A percentile compares a stretch with the other conserved stretches of the same genome.
phyloP scores from a whole-genome alignment of 2,329 filamentous ascomycete genomes.

The Colletotrichum ledebouriae region DNA sequence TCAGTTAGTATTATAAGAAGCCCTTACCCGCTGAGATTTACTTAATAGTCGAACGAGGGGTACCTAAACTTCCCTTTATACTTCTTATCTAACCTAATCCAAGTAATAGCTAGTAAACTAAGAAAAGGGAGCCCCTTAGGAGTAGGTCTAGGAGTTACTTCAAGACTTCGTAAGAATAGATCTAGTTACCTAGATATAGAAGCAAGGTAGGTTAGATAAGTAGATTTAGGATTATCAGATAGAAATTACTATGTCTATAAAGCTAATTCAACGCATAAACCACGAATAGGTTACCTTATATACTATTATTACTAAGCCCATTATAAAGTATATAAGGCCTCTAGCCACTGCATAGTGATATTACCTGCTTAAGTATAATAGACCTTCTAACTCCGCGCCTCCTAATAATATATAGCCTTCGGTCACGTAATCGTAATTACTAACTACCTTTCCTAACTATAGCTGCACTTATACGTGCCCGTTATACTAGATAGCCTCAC shows the following conservation, averaged over 20 bases:
- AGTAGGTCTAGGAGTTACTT: background rate
- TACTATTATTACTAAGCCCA: background rate
- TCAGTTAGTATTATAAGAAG: background rate
- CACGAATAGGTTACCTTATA: background rate
- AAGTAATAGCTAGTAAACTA: background rate
- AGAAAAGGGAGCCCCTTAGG: background rate
- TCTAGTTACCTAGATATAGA: background rate
- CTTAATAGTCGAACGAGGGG: background rate
- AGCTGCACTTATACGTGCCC: too few relatives aligned
- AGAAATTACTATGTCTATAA: background rate
- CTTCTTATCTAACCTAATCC: background rate
- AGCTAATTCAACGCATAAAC: background rate
- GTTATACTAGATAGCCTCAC: too few relatives aligned
- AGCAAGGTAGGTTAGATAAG: background rate
- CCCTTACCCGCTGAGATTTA: background rate
- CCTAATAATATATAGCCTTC: too few relatives aligned
- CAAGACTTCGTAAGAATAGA: background rate
- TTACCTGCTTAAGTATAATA: too few relatives aligned
- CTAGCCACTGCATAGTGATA: too few relatives aligned
- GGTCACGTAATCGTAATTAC: too few relatives aligned
- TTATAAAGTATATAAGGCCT: too few relatives aligned
- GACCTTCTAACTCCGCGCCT: too few relatives aligned
- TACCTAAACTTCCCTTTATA: background rate
- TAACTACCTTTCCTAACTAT: too few relatives aligned
- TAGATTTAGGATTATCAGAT: background rate